Evolutionary conservation across 169 alveolate species (phyloP), one percentile per base, ranked within the genome.

Genomic region (Babesia divergens): DNA sequence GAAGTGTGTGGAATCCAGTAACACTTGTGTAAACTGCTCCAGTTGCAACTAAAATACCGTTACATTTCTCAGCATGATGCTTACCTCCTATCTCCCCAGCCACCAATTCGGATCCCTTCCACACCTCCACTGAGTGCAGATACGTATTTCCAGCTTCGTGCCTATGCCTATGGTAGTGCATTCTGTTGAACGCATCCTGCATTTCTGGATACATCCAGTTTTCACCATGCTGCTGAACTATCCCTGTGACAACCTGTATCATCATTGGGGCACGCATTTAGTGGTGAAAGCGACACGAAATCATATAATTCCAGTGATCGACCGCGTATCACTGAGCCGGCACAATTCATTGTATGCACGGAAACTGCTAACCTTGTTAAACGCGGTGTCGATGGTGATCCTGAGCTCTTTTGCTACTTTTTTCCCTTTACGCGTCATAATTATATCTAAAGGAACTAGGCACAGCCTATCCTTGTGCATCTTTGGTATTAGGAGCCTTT

Each of bases 51-150:
- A 59, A 13, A 22, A 14, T 8, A 18, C 9, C 1, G 3, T 52
- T 6, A 16, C 6, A n/a, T 6, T 0, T 22, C 28, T 42, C 2
- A 32, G 11, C 2, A 31, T 18, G 3, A 1, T 16, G 59, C 80
- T 32, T 67, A 77, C 86, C 53, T 5, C 92, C 92, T 37, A 86
- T 77, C 55, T 86, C 92, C 1, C 92, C 92, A 35, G 92, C 90
- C 3, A 83, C 86, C 18, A 86, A 65, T 37, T 65, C 47, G 16
- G 49, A 55, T 1, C 59, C 89, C 52, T 40, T 24, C 92, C 92
- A 86, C 9, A 86, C 69, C 24, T 86, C 92, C 24, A 86, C 84
- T 16, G 92, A 86, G 53, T 81, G 85, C 56, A 86, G 46, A n/a
- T 22, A 13, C 22, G 53, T 35, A 0, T 47, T n/a, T 16, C 2